Conservation (phyloP, 495 filamentous ascomycete species). For the Penicillium coffeae region DNA sequence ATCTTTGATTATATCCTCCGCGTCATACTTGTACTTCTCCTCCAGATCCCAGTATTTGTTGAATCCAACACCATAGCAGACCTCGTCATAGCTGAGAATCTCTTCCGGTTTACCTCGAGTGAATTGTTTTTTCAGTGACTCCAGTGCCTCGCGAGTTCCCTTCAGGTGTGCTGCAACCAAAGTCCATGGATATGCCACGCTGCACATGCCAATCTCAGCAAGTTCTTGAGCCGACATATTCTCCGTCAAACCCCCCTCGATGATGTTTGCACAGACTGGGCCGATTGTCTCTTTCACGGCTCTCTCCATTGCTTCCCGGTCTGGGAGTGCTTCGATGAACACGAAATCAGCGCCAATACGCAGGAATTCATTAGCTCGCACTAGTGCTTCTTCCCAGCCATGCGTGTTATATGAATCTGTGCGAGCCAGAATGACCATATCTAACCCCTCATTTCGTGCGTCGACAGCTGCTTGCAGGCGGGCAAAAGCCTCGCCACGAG, state of each 20-base stretch:
- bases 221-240: not conserved
- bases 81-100: not conserved
- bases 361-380: constrained; percentile 33
- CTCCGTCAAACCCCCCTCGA: constrained; percentile 33
- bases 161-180: not conserved
- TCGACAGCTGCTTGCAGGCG: constrained; percentile 37
- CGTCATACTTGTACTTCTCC: no score
- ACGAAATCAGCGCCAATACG: constrained; percentile 34
- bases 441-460: constrained; percentile 36
- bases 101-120: not conserved
- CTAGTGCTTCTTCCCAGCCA: constrained; percentile 36
- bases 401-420: constrained; percentile 36
- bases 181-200: not conserved
- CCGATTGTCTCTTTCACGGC: constrained; percentile 29
- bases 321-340: constrained; percentile 44
- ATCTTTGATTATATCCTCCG: no score
- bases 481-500: constrained; percentile 36
- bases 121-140: not conserved
- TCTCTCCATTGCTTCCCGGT: constrained; percentile 32
- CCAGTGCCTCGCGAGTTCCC: not conserved
- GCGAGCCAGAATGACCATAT: constrained; percentile 40
- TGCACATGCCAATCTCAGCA: not conserved
- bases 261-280: constrained; percentile 41
- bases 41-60: constrained; percentile 4
- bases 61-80: not conserved